These are phyloP conservation scores for Chlamydomonas urium DNA, from an alignment of 139 green algal species.

Conservation along the genomic window DNA sequence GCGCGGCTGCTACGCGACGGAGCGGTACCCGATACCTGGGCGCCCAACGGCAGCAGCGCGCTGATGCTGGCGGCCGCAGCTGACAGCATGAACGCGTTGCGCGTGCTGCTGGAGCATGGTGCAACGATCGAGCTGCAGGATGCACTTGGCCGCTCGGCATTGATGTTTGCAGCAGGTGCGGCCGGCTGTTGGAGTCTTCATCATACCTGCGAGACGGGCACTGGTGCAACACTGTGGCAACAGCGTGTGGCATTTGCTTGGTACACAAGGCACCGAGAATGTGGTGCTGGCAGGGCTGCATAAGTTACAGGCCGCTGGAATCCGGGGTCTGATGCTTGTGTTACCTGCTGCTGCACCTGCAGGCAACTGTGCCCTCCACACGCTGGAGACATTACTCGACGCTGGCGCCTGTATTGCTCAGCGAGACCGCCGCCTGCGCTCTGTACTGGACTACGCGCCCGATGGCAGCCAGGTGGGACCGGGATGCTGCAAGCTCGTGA, in stretches of 20 bases:
- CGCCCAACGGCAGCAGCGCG: conserved; percentile 63
- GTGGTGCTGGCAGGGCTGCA: neutral
- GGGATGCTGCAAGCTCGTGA: too few species aligned
- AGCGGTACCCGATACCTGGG: conserved; percentile 74
- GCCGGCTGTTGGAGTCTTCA: neutral
- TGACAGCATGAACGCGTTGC: conserved; percentile 43
- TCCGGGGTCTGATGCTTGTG: neutral
- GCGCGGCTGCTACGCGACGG: conserved; percentile 48
- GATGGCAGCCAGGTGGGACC: conserved; percentile 35
- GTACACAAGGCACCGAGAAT: neutral
- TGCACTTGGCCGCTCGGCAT: conserved; percentile 63
- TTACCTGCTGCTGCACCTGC: neutral
- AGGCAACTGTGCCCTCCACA: conserved; percentile 46
- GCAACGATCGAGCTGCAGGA: conserved; percentile 75
- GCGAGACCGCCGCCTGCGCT: conserved; percentile 31
- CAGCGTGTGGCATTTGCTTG: neutral
- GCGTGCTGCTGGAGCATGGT: conserved; percentile 18
- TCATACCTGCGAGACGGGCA: neutral
- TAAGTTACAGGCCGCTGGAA: too few species aligned
- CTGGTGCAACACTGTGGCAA: neutral
- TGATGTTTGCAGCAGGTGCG: conserved; percentile 69
- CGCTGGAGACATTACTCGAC: conserved; percentile 27
- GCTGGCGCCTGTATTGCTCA: conserved; percentile 34
- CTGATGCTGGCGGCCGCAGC: conserved; percentile 74
- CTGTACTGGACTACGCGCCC: conserved; percentile 63